Evolutionary conservation across 2,329 filamentous ascomycete genomes (phyloP), one percentile per base, ranked within the genome.

Genomic region (Scytalidium sp.): DNA sequence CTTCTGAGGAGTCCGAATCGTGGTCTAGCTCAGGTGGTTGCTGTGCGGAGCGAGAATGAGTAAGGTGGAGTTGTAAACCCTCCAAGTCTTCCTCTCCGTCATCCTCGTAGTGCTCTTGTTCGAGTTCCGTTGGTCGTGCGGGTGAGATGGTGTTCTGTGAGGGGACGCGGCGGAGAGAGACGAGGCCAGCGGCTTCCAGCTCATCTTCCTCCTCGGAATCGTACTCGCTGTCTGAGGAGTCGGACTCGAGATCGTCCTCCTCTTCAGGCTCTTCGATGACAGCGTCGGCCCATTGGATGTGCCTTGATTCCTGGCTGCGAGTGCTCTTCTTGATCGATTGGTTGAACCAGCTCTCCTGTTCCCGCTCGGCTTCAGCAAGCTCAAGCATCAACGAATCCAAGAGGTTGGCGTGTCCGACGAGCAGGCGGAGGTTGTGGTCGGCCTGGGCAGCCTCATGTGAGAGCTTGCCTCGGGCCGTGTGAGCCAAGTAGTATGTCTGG

Each of bases 321-420:
- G 78, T 77, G 60, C 88, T 88, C 64, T 87, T 36, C 68, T 83
- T 85, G 71, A 97, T 89, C 55, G 90, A 94, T 70, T 91, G 87
- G 82, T 97, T 95, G 85, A 97, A 97, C 92, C 92, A 97, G 59
- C 83, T 86, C 74, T 97, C 93, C 74, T 97, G 94, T 71, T 97
- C 91, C 62, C 85, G 84, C 79, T 97, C 94, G 66, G 93, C 93
- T 52, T 96, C 90, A 71, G 91, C 88, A 52, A 99, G 88, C 67
- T 81, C 78, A 60, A 94, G 82, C 94, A 97, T 97, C 67, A 99
- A 77, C 39, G 86, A 87, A 75, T 99, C 94, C 70, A 99, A 89
- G 43, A 97, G 87, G 80, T 97, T 99, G 76, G 94, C 94, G 74
- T 99, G 94, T 64, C 93, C 94, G 63, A 99, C 94, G 53, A 99